Evolutionary conservation across 805 yeast genomes (phyloP), one percentile per base, ranked within the genome.

Genomic region (Torulaspora quercuum): DNA sequence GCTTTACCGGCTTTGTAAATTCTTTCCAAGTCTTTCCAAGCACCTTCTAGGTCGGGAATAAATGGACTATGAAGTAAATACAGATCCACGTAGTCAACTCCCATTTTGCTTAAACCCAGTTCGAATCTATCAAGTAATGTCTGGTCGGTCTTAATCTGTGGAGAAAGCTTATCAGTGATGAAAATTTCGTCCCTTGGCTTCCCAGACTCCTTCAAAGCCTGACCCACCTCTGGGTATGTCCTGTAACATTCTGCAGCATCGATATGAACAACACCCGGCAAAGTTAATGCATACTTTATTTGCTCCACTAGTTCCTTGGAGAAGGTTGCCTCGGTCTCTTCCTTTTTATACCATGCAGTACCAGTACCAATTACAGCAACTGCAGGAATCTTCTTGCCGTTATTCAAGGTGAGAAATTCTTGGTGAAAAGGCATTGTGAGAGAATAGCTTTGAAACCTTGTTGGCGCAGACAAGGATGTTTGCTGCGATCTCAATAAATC

Each of bases 201-300:
- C n/a, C 62, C 60, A 2, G 68, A 44, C 33, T 60, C 54, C 36
- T 52, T 59, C 29, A 76, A 39, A 0, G 79, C 82, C 25, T 52
- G 63, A n/a, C 71, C 71, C 9, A 76, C 56, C 54, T 78, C 82
- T 1, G 63, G 64, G 41, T 75, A 71, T 8, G 80, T 77, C 37
- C 68, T 62, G 53, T 78, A 78, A 10, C 64, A 52, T 49, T 77
- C 80, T 4, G 83, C 84, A 29, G 73, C 71, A 50, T 78, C 83
- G 29, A 78, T 53, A 49, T 77, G 82, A 28, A 69, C 63, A 42
- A 70, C 66, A 0, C 83, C 82, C 6, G 68, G 68, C 18, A 64
- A 45, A 1, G 61, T 49, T 9, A 68, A 44, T 2, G 67, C 66
- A 18, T 55, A 45, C 15, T 49, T 44, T 14, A 64, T 37, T 25